Conservation (phyloP, 306 rosid species). For the Alnus glutinosa region DNA sequence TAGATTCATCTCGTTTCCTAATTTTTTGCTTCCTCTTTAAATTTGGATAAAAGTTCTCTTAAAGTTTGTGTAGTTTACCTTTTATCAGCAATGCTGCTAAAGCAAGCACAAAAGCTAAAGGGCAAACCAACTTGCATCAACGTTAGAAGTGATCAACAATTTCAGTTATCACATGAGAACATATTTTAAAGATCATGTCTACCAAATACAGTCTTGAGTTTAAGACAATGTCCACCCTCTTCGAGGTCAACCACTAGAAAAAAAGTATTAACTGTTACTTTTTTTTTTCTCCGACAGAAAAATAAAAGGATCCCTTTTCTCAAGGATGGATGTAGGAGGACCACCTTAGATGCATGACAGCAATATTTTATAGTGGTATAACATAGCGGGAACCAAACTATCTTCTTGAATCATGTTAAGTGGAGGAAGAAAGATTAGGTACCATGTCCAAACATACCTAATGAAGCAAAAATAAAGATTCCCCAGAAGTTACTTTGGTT, state of each 20-base stretch:
- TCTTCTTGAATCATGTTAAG: not conserved
- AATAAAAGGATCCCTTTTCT: slow-evolving; percentile 19
- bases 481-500: slow-evolving; percentile 17
- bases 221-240: not conserved
- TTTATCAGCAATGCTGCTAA: too few relatives aligned
- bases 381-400: not conserved
- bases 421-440: not conserved
- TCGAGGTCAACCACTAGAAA: too few relatives aligned
- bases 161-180: not conserved
- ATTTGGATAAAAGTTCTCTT: not conserved
- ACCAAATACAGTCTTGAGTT: not conserved
- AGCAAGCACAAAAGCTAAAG: not conserved
- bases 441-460: slow-evolving; percentile 7
- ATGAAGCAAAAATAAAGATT: not conserved
- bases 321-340: not conserved
- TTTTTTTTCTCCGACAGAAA: not conserved
- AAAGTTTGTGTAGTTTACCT: too few relatives aligned
- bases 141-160: too few relatives aligned
- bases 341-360: not conserved
- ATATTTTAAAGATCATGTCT: not conserved
- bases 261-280: too few relatives aligned
- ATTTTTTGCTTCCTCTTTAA: not conserved
- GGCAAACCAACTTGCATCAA: not conserved
- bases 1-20: not conserved
- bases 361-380: not conserved